phyloP scores from a whole-genome alignment of 2,329 filamentous ascomycete species.

The Talaromyces pinophilus region DNA sequence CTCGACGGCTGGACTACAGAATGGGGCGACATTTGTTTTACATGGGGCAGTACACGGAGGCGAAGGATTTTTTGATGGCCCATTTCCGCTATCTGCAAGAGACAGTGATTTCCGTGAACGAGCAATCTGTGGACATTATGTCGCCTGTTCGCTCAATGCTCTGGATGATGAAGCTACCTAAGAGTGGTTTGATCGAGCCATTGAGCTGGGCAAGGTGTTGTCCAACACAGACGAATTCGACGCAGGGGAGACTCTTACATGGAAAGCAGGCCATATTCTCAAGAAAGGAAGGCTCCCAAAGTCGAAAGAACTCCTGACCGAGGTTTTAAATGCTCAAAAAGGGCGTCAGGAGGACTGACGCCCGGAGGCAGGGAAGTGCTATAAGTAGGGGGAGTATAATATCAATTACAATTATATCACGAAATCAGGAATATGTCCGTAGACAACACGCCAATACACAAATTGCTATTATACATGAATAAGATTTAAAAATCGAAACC shows the following conservation, averaged over 20 bases:
- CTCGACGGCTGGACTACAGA: not conserved
- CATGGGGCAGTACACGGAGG: not conserved
- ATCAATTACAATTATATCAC: not conserved
- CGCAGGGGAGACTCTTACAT: not conserved
- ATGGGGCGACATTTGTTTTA: not conserved
- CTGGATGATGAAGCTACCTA: not conserved
- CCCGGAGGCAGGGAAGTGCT: too few species aligned
- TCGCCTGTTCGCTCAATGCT: not conserved
- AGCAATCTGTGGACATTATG: not conserved
- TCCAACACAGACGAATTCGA: not conserved
- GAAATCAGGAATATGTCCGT: not conserved
- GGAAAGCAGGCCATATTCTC: not conserved
- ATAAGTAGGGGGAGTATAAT: not conserved
- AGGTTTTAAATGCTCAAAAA: not conserved
- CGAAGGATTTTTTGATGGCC: not conserved
- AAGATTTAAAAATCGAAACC: not conserved
- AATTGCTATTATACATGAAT: slow-evolving; percentile 4
- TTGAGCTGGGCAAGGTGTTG: not conserved
- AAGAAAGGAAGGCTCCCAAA: not conserved
- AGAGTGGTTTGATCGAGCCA: not conserved
- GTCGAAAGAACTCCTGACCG: not conserved
- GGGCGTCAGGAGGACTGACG: not conserved
- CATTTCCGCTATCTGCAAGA: not conserved
- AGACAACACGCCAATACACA: not conserved
- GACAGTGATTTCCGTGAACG: not conserved